Conservation (phyloP, 345 rosid species). For the Moricandia moricandioides region DNA sequence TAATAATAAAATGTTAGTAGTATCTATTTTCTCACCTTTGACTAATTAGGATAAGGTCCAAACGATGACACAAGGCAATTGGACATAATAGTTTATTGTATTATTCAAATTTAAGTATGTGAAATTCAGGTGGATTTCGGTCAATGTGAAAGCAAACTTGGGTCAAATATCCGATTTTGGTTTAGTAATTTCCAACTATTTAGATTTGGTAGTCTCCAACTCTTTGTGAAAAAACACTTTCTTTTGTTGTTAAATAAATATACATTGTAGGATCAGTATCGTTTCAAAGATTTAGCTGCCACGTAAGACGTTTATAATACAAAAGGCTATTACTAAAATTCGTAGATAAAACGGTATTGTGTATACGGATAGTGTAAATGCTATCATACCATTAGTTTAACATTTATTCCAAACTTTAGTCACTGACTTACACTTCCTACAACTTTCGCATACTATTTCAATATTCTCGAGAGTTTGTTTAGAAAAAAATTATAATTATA, state of each 20-base stretch:
- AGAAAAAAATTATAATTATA: neutral
- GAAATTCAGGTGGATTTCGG: slow-evolving; percentile 11
- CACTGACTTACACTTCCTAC: neutral
- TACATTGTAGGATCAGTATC: neutral
- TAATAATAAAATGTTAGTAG: neutral
- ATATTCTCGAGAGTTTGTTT: neutral
- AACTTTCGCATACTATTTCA: neutral
- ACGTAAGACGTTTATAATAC: neutral
- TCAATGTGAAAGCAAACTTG: slow-evolving; percentile 18
- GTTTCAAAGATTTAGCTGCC: neutral
- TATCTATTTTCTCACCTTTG: neutral
- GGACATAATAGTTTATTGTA: neutral
- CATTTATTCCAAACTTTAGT: neutral
- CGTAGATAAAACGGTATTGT: neutral
- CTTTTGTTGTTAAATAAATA: neutral
- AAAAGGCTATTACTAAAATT: neutral
- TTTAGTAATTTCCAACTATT: slow-evolving; percentile 6
- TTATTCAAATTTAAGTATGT: neutral
- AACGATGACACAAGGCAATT: neutral
- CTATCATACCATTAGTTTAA: neutral
- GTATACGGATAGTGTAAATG: neutral
- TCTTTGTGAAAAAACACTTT: neutral
- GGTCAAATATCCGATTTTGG: slow-evolving; percentile 24
- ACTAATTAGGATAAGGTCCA: neutral
- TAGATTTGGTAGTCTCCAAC: neutral